These are phyloP conservation scores for Beauveria sp. DNA, from an alignment of 2,329 filamentous ascomycete genomes.

Conservation along the genomic window DNA sequence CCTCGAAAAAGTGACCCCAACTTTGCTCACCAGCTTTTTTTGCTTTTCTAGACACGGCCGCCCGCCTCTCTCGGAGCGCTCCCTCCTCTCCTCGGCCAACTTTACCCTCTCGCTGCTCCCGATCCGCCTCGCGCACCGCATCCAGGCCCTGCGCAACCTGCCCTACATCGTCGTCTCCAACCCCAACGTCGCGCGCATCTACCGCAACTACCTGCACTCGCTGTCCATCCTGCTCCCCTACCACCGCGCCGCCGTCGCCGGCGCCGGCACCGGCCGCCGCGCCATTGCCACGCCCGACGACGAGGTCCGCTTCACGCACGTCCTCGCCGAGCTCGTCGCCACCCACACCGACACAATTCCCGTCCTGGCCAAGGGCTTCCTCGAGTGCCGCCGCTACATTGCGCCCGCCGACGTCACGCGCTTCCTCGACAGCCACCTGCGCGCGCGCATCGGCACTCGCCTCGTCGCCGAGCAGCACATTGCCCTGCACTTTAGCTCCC, in stretches of 20 bases:
- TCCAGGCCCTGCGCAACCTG: conserved; percentile 85
- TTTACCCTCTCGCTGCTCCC: conserved; percentile 91
- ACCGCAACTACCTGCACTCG: conserved; percentile 92
- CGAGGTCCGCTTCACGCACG: conserved; percentile 84
- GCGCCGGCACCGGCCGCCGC: conserved; percentile 26
- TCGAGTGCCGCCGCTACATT: conserved; percentile 90
- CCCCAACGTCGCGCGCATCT: conserved; percentile 86
- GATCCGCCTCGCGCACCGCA: conserved; percentile 85
- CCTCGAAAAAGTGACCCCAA: too few relatives aligned
- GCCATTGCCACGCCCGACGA: conserved; percentile 61
- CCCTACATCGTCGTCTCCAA: conserved; percentile 99
- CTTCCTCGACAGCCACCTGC: conserved; percentile 89
- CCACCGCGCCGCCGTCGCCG: conserved; percentile 40
- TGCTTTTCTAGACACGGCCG: conserved; percentile 55
- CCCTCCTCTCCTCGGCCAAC: conserved; percentile 84
- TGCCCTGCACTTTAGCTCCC: conserved; percentile 67
- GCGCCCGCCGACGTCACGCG: conserved; percentile 72
- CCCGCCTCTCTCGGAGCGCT: conserved; percentile 72
- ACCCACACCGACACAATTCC: conserved; percentile 94
- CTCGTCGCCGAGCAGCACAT: conserved; percentile 96
- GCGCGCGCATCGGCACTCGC: conserved; percentile 87
- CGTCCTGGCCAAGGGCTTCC: conserved; percentile 81
- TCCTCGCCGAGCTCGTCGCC: conserved; percentile 89
- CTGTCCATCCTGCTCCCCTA: conserved; percentile 86
- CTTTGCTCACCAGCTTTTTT: background rate